Conservation (phyloP, 164 flowering plant species). For the Aristolochia californica region DNA sequence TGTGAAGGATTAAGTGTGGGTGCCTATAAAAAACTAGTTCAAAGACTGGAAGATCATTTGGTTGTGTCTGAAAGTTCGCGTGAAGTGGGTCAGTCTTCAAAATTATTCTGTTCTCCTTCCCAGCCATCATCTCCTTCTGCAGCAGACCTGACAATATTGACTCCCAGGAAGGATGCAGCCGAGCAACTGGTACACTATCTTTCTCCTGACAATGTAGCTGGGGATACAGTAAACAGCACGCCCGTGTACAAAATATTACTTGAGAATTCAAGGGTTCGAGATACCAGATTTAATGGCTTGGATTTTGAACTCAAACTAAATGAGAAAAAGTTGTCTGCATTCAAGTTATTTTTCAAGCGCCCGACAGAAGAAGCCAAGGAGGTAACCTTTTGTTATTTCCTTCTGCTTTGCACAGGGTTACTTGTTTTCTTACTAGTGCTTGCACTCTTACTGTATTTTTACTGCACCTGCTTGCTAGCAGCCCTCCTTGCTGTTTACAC, state of each 20-base stretch:
- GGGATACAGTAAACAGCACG: background rate
- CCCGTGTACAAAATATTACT: background rate
- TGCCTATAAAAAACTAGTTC: constrained; percentile 3
- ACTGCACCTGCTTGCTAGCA: no score
- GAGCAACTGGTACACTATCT: constrained; percentile 25
- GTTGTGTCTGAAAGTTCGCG: background rate
- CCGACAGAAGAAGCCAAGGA: constrained; percentile 31
- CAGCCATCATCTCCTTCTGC: no score
- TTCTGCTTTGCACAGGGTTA: background rate
- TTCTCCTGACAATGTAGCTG: background rate
- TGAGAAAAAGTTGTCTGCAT: constrained; percentile 15
- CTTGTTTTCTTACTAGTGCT: background rate
- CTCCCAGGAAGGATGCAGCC: background rate
- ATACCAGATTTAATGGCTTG: constrained; percentile 12
- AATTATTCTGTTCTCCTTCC: background rate
- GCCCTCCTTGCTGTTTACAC: no score
- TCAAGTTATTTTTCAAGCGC: constrained; percentile 12
- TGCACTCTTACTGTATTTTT: no score
- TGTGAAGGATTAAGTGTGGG: constrained; percentile 5
- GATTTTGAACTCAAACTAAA: constrained; percentile 24
- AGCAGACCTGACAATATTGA: background rate
- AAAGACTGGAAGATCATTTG: background rate
- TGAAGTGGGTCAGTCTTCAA: background rate
- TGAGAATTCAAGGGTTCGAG: constrained; percentile 1
- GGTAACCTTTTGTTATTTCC: constrained; percentile 13